Base-by-base conservation (phyloP, 768 basidiomycete genomes). In the Hebeloma cylindrosporum region DNA sequence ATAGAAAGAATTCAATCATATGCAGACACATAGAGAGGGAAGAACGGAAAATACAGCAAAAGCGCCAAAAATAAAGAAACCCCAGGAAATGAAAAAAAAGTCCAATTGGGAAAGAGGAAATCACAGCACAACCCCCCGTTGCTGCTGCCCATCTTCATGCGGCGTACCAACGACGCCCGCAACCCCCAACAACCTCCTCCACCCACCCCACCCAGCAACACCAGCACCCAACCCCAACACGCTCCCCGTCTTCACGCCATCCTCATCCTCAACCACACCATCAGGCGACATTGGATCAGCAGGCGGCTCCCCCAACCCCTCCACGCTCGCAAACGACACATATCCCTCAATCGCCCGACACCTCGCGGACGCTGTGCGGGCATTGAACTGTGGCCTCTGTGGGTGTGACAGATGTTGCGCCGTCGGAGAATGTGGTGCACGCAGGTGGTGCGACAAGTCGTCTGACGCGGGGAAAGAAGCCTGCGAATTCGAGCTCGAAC, bases 241-340 rank as follows among this genome's bases (percentile, higher is more conserved):
- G 35, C 47, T 23, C 14, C 45, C 50, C 49, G 25, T 11, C 35
- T 45, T 34, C 45, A 27, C 36, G 27, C 43, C 49, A 50, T 47
- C 30, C 28, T 38, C 38, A 14, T 35, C 41, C 40, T 43, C 27
- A 18, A 45, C 38, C 49, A 50, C 52, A 9, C 20, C 40, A 9
- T 45, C 48, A 22, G 48, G 13, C 7, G 47, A 5, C 48, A 45
- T 31, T 7, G 55, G 51, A 6, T 56, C 57, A 18, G 71, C 76
- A 1, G 79, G 74, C 11, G 84, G 84, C 16, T 68, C 70, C 0
- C 85, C 85, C 6, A 86, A 69, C 17, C 84, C 84, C 63, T 82
- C 82, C 7, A 86, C 74, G 37, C 72, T 75, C 29, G 80, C 72
- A 44, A 86, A 86, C n/a, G 75, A 78, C 26, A 86, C 80, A 51